Evolutionary conservation across 2,329 filamentous ascomycete species (phyloP), one percentile per base, ranked within the genome.

Genomic region (Fusarium coicis): DNA sequence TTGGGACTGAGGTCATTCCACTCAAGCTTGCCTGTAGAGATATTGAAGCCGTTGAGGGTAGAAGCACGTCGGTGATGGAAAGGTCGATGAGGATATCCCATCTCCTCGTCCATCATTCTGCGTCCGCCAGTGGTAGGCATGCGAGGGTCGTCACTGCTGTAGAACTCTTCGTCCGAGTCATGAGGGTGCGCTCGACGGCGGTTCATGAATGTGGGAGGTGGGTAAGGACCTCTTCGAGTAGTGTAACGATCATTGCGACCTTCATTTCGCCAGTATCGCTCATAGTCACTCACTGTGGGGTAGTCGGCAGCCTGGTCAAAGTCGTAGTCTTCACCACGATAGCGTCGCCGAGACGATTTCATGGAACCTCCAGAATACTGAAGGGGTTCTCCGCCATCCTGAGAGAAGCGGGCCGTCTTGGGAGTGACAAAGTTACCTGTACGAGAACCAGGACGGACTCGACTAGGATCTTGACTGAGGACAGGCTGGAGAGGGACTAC

Each of bases 1-100:
- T 84, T 77, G 2, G 78, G 74, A 10, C 78, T 82, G 46, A 86
- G 70, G 40, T 79, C 77, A 32, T 81, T 80, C 80, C 84, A 85
- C 60, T 84, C 79, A 23, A 85, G 73, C 23, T 76, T 74, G 32
- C 73, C 65, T 5, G 75, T 72, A 30, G 68, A 71, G 7, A 77
- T 63, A 7, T 74, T 69, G 39, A 69, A 54, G 23, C 66, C 65
- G 15, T 74, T 61, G 44, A 65, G 55, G 19, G 74, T 67, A 34
- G 72, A 72, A 23, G 32, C 61, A 28, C 67, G 72, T 36, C 65
- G 69, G 28, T 53, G 56, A 19, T 59, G 49, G 14, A 34, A 36
- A 37, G 60, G 54, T 11, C 57, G 68, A 26, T 34, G 19, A 50
- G 53, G 40, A 36, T 70, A 42, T 39, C 73, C 75, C 72, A 75